phyloP scores from a whole-genome alignment of 495 filamentous ascomycete genomes.

The Penicillium herquei region DNA sequence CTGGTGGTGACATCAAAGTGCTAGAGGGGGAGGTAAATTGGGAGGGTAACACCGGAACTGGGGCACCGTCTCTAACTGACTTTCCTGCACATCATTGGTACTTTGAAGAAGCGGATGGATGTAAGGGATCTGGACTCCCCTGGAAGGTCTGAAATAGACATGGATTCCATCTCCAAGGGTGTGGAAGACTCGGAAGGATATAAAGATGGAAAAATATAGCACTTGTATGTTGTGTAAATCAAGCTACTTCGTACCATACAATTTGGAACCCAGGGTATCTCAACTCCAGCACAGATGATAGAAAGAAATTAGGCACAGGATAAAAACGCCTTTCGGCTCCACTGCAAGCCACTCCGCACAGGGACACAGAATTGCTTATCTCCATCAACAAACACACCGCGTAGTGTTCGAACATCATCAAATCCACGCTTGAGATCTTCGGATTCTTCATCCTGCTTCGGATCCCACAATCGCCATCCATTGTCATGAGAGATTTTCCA shows the following conservation, averaged over 20 bases:
- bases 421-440: slow-evolving; percentile 1
- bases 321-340: slow-evolving; percentile 3
- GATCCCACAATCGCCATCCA: neutral
- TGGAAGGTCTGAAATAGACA: slow-evolving; percentile 8
- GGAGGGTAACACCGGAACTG: slow-evolving; percentile 43
- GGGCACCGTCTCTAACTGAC: slow-evolving; percentile 12
- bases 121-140: slow-evolving; percentile 21
- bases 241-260: too few species aligned
- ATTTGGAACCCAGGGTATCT: too few species aligned
- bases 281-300: neutral
- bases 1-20: slow-evolving; percentile 31
- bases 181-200: too few species aligned
- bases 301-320: neutral
- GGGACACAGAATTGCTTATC: neutral
- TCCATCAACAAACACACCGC: slow-evolving; percentile 1
- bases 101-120: slow-evolving; percentile 35
- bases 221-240: too few species aligned
- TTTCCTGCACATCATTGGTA: slow-evolving; percentile 47
- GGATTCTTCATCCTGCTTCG: neutral
- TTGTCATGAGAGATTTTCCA: neutral
- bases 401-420: slow-evolving; percentile 1
- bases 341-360: neutral
- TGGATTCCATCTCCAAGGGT: too few species aligned
- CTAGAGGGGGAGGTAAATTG: slow-evolving; percentile 34
- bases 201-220: neutral